Evolutionary conservation across 768 basidiomycete species (phyloP).

Genomic region (Rhodotorula toruloides): DNA sequence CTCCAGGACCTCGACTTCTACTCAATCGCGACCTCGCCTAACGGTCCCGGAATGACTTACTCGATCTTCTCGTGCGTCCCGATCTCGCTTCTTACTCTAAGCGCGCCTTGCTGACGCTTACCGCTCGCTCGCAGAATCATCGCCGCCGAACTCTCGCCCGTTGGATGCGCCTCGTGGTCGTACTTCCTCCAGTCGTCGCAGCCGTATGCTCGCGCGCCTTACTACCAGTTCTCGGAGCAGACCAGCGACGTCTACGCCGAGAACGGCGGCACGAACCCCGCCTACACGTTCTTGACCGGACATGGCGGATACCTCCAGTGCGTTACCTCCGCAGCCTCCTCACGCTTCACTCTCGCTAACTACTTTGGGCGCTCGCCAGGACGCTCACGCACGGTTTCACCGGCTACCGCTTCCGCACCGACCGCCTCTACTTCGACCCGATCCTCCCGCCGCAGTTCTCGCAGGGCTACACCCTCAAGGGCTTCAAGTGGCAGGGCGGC

Average conservation of each 20-base stretch:
- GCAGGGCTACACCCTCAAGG: conserved; percentile 36
- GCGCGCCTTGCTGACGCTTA: background rate
- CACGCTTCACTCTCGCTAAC: background rate
- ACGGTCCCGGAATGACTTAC: conserved; percentile 34
- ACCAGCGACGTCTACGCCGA: conserved; percentile 20
- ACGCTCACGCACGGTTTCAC: conserved; percentile 38
- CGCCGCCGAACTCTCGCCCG: conserved; percentile 12
- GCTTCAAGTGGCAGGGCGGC: conserved; percentile 22
- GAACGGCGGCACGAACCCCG: conserved; percentile 30
- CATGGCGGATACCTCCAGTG: conserved; percentile 36
- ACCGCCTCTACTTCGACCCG: conserved; percentile 33
- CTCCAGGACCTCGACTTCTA: conserved; percentile 32
- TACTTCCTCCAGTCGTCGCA: conserved; percentile 22
- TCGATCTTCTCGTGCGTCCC: conserved; percentile 11
- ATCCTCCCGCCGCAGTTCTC: conserved; percentile 28
- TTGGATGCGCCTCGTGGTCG: conserved; percentile 27
- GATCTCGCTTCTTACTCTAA: background rate
- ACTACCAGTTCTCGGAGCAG: conserved; percentile 30
- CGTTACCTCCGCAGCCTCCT: no score
- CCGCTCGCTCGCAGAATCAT: conserved; percentile 1
- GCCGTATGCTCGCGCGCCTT: conserved; percentile 28
- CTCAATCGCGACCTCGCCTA: conserved; percentile 3
- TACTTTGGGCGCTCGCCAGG: background rate
- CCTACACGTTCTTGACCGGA: conserved; percentile 16
- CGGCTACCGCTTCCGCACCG: conserved; percentile 30